phyloP scores from a whole-genome alignment of 108 stramenopile species.

The Cyclotella kingstonii region DNA sequence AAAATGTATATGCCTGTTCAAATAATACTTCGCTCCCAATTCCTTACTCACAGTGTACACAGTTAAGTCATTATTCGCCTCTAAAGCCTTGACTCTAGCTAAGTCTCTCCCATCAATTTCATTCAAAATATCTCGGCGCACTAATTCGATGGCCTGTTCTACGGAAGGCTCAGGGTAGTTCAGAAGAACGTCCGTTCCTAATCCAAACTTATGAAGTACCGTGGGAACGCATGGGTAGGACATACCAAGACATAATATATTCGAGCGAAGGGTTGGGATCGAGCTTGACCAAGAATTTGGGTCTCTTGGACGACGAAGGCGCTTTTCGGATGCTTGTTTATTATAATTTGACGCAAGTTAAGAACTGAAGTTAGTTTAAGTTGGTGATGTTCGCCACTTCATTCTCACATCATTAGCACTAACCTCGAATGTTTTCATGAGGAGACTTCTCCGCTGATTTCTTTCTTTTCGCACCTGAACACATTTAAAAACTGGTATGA shows the following conservation, averaged over 20 bases:
- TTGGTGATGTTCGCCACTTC: no score
- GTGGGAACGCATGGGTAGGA: conserved; percentile 62
- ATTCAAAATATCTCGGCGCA: conserved; percentile 55
- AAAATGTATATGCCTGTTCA: conserved; percentile 57
- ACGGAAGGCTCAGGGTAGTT: conserved; percentile 43
- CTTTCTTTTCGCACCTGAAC: no score
- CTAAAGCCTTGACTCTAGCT: conserved; percentile 64
- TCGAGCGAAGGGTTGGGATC: conserved; percentile 48
- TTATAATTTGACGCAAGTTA: no score
- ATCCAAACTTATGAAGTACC: conserved; percentile 40
- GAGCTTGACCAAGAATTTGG: conserved; percentile 38
- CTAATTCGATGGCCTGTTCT: conserved; percentile 62
- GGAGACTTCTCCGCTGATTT: no score
- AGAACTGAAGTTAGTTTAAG: no score
- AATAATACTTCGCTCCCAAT: conserved; percentile 48
- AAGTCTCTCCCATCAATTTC: conserved; percentile 83
- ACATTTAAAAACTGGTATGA: no score
- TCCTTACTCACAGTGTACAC: conserved; percentile 76
- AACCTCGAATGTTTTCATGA: no score
- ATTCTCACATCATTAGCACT: no score
- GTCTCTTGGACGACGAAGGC: conserved; percentile 25
- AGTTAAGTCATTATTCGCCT: conserved; percentile 51
- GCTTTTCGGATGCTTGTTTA: conserved; percentile 24
- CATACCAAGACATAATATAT: conserved; percentile 71
- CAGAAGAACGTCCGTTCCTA: conserved; percentile 22